Base-by-base conservation (phyloP, 139 green algal species). In the Coelastrella sp. region DNA sequence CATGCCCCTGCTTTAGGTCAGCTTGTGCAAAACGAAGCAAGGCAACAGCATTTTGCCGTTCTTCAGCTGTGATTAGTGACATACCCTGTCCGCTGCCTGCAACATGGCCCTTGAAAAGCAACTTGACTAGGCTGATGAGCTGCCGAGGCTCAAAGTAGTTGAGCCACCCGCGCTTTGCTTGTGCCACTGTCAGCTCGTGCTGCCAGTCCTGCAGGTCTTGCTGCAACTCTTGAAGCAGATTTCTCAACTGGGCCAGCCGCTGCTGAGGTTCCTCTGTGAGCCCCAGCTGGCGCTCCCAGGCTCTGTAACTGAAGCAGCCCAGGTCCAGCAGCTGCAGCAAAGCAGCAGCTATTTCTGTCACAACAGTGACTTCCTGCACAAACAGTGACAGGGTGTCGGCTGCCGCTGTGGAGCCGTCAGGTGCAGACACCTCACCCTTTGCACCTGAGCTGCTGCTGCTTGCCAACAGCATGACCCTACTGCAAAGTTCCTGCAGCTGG, bases 91-190 rank as follows among this genome's bases (percentile, higher is more conserved):
- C 78, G 65, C 14, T 5, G 66, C 11, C 78, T 68, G 56, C 7
- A 84, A 84, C 78, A 84, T 47, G 32, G 32, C 32, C 32, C 32
- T 47, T 47, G 32, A 47, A 47, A 47, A 47, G 32, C 32, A 47
- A 47, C 32, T 47, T 47, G 32, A 47, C 32, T 47, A 47, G 32
- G 32, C 32, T 47, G 32, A 47, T 47, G 32, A 47, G 56, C 78
- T 84, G 78, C 54, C 78, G 5, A 20, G 78, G 78, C 4, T 84
- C 11, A 20, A 84, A 84, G 78, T 84, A 84, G 56, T 84, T 84
- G 54, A 84, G 47, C 78, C 78, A 84, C 4, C 14, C 32, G 78
- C 78, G 56, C 54, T 14, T 47, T 5, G 54, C 56, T 5, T 71
- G 56, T 71, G 78, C 78, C 22, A 20, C 14, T 16, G 54, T 20